Evolutionary conservation across 352 stramenopile species (phyloP).

Genomic region (Pilasporangium apinafurcum): DNA sequence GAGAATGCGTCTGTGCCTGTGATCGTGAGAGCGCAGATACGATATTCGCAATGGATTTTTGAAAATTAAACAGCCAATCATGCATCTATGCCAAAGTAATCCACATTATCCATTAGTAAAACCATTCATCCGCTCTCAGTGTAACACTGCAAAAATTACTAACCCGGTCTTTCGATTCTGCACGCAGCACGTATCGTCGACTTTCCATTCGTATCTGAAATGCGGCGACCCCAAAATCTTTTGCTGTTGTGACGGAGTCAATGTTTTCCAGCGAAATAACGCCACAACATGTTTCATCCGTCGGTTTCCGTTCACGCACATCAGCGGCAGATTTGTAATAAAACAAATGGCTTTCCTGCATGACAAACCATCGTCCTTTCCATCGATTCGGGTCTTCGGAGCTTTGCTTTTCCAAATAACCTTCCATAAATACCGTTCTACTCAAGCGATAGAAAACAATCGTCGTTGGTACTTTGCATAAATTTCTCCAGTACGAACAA

Average conservation of each 20-base stretch:
- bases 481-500: neutral
- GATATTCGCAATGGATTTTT: constrained; percentile 86
- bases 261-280: constrained; percentile 80
- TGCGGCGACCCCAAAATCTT: constrained; percentile 72
- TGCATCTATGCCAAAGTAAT: constrained; percentile 51
- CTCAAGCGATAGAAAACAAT: neutral
- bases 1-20: constrained; percentile 36
- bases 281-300: constrained; percentile 53
- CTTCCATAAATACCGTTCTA: constrained; percentile 69
- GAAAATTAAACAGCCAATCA: constrained; percentile 87
- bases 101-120: too few species aligned
- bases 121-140: neutral
- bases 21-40: constrained; percentile 66
- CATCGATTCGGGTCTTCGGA: constrained; percentile 55
- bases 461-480: too few species aligned
- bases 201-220: constrained; percentile 83
- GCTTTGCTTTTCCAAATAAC: constrained; percentile 82
- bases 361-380: constrained; percentile 84
- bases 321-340: constrained; percentile 69
- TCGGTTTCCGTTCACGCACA: constrained; percentile 46
- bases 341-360: constrained; percentile 80
- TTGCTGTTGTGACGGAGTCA: constrained; percentile 81
- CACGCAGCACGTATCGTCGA: constrained; percentile 70
- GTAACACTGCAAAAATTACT: neutral
- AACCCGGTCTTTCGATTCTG: constrained; percentile 79